Conservation (phyloP, 768 basidiomycete genomes). For the Scleroderma bovista region DNA sequence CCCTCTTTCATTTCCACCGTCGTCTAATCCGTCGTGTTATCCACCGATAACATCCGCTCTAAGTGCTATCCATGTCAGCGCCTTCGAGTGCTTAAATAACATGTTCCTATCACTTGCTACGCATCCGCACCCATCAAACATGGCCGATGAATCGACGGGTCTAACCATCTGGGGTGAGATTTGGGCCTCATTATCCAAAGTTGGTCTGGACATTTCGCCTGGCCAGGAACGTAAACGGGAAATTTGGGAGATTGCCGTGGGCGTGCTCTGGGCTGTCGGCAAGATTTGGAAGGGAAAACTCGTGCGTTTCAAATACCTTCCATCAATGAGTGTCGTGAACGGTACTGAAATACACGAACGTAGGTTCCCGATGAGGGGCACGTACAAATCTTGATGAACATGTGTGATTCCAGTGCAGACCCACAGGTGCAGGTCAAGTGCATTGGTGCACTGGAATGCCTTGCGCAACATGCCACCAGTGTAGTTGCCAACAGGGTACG, state of each 20-base stretch:
- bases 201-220: slow-evolving; percentile 53
- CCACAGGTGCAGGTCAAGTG: slow-evolving; percentile 62
- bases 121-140: slow-evolving; percentile 35
- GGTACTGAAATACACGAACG: too few relatives aligned
- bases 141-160: slow-evolving; percentile 46
- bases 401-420: slow-evolving; percentile 54
- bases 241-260: slow-evolving; percentile 75
- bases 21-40: slow-evolving; percentile 62
- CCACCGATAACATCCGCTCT: slow-evolving; percentile 87
- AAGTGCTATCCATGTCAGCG: slow-evolving; percentile 75
- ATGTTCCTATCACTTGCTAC: slow-evolving; percentile 71
- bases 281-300: slow-evolving; percentile 65
- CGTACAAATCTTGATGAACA: slow-evolving; percentile 57
- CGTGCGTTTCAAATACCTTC: slow-evolving; percentile 35
- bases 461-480: slow-evolving; percentile 65
- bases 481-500: slow-evolving; percentile 47
- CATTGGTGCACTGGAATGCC: slow-evolving; percentile 79
- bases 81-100: slow-evolving; percentile 88
- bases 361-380: slow-evolving; percentile 59
- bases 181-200: slow-evolving; percentile 55
- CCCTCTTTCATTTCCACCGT: slow-evolving; percentile 75
- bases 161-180: slow-evolving; percentile 55
- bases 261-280: slow-evolving; percentile 86
- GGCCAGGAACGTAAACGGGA: slow-evolving; percentile 68
- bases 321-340: not conserved